Conservation (phyloP, 2,329 filamentous ascomycete genomes). For the Passalora sequoiae region DNA sequence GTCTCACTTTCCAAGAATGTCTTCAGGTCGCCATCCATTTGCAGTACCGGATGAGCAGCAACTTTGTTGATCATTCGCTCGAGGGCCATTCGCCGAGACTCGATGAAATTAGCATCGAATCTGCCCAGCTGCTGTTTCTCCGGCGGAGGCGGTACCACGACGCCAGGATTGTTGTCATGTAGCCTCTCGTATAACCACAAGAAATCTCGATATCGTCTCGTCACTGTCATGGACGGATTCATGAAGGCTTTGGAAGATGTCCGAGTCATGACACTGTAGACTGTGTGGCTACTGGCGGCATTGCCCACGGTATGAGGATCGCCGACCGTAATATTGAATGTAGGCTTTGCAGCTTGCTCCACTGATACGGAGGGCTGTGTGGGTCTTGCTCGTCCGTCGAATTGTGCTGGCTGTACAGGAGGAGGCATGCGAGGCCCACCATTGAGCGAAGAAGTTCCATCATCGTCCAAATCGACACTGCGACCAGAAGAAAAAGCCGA, state of each 20-base stretch:
- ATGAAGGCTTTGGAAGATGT: slow-evolving; percentile 95
- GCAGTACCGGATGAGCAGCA: slow-evolving; percentile 79
- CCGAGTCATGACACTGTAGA: slow-evolving; percentile 93
- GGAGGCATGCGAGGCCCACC: slow-evolving; percentile 57
- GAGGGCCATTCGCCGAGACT: slow-evolving; percentile 80
- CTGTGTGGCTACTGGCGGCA: slow-evolving; percentile 92
- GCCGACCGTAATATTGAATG: slow-evolving; percentile 83
- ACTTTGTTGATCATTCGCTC: slow-evolving; percentile 99
- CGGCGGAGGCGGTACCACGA: slow-evolving; percentile 90
- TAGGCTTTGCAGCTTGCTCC: slow-evolving; percentile 89
- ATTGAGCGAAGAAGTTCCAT: slow-evolving; percentile 42
- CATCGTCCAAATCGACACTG: slow-evolving; percentile 62
- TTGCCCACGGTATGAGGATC: slow-evolving; percentile 98
- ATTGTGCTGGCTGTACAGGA: slow-evolving; percentile 51
- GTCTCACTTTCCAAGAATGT: slow-evolving; percentile 94
- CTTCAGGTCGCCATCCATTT: slow-evolving; percentile 90
- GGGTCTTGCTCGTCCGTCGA: slow-evolving; percentile 44
- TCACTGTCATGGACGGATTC: slow-evolving; percentile 87
- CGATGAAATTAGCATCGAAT: slow-evolving; percentile 95
- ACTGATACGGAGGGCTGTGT: slow-evolving; percentile 78
- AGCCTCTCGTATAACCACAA: slow-evolving; percentile 95
- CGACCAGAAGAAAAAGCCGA: slow-evolving; percentile 49
- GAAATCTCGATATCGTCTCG: slow-evolving; percentile 90
- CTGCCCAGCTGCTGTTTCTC: slow-evolving; percentile 97
- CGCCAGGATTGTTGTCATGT: slow-evolving; percentile 88